Percentiles rank a stretch among this genome's conserved stretches.
Evolutionary conservation across 139 green algal genomes (phyloP).

Genomic region (Auxenochlorella pyrenoidosa): DNA sequence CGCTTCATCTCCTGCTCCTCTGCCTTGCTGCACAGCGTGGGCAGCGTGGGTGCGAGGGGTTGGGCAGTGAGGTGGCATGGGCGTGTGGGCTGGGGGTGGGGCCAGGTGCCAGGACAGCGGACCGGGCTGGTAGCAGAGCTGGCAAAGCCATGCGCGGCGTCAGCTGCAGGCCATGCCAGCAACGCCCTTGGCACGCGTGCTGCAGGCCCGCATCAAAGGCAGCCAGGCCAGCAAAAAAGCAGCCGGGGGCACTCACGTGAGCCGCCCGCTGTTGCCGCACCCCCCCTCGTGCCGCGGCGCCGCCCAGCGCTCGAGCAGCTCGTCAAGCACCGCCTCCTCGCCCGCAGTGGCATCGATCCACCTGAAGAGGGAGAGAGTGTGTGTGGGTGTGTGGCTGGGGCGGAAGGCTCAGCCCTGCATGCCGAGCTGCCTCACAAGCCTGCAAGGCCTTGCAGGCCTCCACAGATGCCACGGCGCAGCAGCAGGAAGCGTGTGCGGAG

Average conservation of each 20-base stretch:
- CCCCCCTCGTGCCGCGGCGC: conserved; percentile 50
- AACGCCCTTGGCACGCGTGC: neutral
- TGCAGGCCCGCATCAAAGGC: neutral
- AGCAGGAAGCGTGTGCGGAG: too few relatives aligned
- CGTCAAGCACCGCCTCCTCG: conserved; percentile 44
- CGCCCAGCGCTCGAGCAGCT: conserved; percentile 48
- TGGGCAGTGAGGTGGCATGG: neutral
- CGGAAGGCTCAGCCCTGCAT: too few relatives aligned
- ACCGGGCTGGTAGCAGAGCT: too few relatives aligned
- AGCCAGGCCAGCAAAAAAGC: neutral
- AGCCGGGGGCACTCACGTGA: conserved; percentile 21
- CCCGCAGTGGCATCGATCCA: conserved; percentile 54
- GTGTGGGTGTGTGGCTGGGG: too few relatives aligned
- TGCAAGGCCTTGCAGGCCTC: too few relatives aligned
- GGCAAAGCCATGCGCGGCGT: neutral
- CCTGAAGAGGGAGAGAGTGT: neutral
- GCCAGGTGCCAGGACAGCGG: neutral
- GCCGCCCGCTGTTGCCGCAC: conserved; percentile 32
- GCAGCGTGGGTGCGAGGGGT: too few relatives aligned
- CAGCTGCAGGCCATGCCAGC: neutral
- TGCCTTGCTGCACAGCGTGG: conserved; percentile 39
- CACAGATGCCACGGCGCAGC: too few relatives aligned
- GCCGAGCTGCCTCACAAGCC: too few relatives aligned
- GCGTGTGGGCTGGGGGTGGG: too few relatives aligned
- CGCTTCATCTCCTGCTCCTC: conserved; percentile 49